Percentiles rank a stretch among this genome's conserved stretches.
These are phyloP conservation scores for Linanthus parryae DNA, from an alignment of 148 eudicot genomes.

Conservation along the genomic window DNA sequence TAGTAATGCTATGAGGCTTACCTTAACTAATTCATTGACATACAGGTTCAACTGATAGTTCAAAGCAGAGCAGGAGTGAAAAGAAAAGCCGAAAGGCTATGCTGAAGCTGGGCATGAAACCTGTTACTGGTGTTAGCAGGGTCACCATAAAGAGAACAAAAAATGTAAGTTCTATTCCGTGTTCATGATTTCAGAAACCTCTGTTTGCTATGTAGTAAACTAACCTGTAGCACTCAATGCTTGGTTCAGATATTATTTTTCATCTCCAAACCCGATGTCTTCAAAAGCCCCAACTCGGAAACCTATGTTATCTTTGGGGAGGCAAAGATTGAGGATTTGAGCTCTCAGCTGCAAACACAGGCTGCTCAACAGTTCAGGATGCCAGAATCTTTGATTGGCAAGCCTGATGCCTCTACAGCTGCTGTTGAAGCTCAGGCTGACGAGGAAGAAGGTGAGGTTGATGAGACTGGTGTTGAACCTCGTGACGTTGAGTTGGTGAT, in stretches of 20 bases:
- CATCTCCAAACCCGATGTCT: conserved; percentile 80
- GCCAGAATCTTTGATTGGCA: conserved; percentile 59
- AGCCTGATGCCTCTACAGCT: conserved; percentile 42
- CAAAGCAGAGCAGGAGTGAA: conserved; percentile 90
- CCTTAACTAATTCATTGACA: conserved; percentile 3
- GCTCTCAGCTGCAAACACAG: conserved; percentile 90
- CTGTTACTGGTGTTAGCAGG: conserved; percentile 72
- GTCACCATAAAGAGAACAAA: conserved; percentile 90
- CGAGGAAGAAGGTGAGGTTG: conserved; percentile 73
- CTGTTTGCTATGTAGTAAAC: not conserved
- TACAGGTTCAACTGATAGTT: conserved; percentile 50
- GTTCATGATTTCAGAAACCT: too few species aligned
- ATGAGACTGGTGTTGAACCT: conserved; percentile 74
- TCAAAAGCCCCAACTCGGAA: conserved; percentile 79
- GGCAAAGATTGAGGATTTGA: conserved; percentile 85
- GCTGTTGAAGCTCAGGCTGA: conserved; percentile 33
- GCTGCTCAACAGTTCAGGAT: conserved; percentile 87
- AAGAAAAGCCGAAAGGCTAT: conserved; percentile 94
- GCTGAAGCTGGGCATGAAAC: conserved; percentile 93
- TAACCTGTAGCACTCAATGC: too few species aligned
- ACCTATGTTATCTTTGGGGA: conserved; percentile 83
- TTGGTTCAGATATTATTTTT: conserved; percentile 64
- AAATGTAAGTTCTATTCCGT: conserved; percentile 41
- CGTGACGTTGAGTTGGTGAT: conserved; percentile 77
- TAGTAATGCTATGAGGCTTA: too few species aligned